Evolutionary conservation across 805 yeast genomes (phyloP).

Genomic region (Pichia paraexigua): DNA sequence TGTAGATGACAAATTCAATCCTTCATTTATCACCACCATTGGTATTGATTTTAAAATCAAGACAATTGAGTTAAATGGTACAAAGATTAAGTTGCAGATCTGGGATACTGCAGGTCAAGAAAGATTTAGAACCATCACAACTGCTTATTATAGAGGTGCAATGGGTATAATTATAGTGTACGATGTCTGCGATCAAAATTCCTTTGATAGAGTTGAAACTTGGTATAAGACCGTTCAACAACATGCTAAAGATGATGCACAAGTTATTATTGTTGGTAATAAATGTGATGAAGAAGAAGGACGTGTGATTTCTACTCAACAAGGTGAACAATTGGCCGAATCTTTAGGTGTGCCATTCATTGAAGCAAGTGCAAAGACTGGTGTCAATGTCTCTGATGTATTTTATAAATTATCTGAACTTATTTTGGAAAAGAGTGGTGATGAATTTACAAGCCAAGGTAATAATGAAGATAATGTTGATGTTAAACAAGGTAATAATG

Average conservation of each 20-base stretch:
- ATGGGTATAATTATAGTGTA: conserved; percentile 80
- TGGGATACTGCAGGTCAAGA: conserved; percentile 99
- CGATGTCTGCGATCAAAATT: conserved; percentile 82
- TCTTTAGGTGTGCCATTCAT: conserved; percentile 85
- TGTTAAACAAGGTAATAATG: conserved; percentile 18
- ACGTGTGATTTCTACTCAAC: conserved; percentile 81
- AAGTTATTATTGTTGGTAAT: conserved; percentile 89
- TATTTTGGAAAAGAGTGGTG: conserved; percentile 70
- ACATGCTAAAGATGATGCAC: conserved; percentile 95
- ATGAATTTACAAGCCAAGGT: conserved; percentile 26
- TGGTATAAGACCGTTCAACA: conserved; percentile 96
- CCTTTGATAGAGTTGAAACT: conserved; percentile 85
- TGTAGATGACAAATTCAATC: conserved; percentile 94
- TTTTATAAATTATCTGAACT: conserved; percentile 83
- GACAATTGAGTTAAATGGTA: conserved; percentile 89
- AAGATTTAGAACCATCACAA: conserved; percentile 86
- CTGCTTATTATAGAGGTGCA: conserved; percentile 88
- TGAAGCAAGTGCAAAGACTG: conserved; percentile 95
- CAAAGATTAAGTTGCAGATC: conserved; percentile 86
- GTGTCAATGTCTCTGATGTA: conserved; percentile 84
- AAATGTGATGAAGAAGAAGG: conserved; percentile 86
- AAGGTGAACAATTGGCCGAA: conserved; percentile 82
- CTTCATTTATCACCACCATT: conserved; percentile 93
- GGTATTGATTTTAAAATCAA: conserved; percentile 98
- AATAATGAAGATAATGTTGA: conserved; percentile 19